These are phyloP conservation scores for Juncus inflexus DNA, from an alignment of 176 grass and related monocot genomes.

Conservation along the genomic window DNA sequence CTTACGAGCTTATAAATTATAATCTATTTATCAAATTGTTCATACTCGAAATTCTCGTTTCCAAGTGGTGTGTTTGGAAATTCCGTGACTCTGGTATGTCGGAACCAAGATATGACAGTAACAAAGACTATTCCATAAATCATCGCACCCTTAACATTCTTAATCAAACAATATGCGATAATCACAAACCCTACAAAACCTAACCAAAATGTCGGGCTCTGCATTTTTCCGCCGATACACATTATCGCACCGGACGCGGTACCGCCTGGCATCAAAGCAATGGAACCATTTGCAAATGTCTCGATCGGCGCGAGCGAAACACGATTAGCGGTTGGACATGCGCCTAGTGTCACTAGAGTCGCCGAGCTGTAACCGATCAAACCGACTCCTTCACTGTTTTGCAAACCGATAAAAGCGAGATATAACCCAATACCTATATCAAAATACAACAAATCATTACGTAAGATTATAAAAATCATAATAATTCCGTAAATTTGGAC, in stretches of 20 bases:
- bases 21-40: neutral
- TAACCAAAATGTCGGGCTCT: constrained; percentile 73
- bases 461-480: no score
- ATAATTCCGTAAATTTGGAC: neutral
- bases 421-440: constrained; percentile 46
- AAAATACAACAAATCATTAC: no score
- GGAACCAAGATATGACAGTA: constrained; percentile 68
- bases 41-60: constrained; percentile 38
- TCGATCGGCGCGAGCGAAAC: constrained; percentile 54
- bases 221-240: constrained; percentile 62
- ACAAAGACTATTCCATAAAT: constrained; percentile 82
- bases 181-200: constrained; percentile 58
- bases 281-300: constrained; percentile 57
- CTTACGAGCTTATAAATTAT: neutral
- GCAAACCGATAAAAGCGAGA: constrained; percentile 63
- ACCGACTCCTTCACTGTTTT: constrained; percentile 51
- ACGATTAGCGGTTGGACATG: constrained; percentile 52
- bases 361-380: constrained; percentile 58
- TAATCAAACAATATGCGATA: constrained; percentile 75
- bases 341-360: constrained; percentile 64
- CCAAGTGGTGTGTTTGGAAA: constrained; percentile 57
- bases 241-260: constrained; percentile 46
- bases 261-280: constrained; percentile 52
- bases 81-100: constrained; percentile 48
- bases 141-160: constrained; percentile 63